A percentile compares a stretch with the other conserved stretches of the same genome.
Conservation (phyloP, 202 grass and related monocot species). For the Musa balbisiana region DNA sequence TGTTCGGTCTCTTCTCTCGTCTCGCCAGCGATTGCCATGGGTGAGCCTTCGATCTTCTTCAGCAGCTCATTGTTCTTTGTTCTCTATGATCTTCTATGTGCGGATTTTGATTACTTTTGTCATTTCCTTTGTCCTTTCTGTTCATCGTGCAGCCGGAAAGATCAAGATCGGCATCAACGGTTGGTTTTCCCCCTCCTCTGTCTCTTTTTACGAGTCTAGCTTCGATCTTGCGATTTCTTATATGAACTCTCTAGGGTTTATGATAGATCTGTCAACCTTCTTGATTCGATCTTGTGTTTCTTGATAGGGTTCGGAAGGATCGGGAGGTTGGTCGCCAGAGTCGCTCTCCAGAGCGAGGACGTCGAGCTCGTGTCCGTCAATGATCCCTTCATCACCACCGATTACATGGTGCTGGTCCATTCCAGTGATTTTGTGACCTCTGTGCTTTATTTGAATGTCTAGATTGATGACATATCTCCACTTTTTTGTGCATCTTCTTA, state of each 20-base stretch:
- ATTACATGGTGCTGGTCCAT: constrained; percentile 5
- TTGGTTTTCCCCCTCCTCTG: background rate
- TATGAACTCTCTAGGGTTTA: background rate
- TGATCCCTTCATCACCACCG: constrained; percentile 20
- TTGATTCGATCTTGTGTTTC: background rate
- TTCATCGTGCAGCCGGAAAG: background rate
- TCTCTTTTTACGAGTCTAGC: background rate
- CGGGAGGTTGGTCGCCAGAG: constrained; percentile 15
- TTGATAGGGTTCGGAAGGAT: constrained; percentile 15
- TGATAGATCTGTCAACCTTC: background rate
- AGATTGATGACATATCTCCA: no score
- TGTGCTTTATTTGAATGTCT: background rate
- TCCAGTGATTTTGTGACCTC: background rate
- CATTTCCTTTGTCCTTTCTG: background rate
- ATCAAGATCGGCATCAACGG: constrained; percentile 19
- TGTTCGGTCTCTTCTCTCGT: background rate
- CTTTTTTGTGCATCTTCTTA: background rate
- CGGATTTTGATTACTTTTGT: background rate
- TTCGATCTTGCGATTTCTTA: background rate
- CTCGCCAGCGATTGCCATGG: constrained; percentile 9
- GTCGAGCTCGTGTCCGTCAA: constrained; percentile 14
- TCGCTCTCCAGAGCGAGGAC: constrained; percentile 8
- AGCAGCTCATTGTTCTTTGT: no score
- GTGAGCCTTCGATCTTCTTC: background rate
- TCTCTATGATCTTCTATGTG: background rate